These are phyloP conservation scores for Trebouxia gelatinosa DNA, from an alignment of 163 green algal species.

Conservation along the genomic window DNA sequence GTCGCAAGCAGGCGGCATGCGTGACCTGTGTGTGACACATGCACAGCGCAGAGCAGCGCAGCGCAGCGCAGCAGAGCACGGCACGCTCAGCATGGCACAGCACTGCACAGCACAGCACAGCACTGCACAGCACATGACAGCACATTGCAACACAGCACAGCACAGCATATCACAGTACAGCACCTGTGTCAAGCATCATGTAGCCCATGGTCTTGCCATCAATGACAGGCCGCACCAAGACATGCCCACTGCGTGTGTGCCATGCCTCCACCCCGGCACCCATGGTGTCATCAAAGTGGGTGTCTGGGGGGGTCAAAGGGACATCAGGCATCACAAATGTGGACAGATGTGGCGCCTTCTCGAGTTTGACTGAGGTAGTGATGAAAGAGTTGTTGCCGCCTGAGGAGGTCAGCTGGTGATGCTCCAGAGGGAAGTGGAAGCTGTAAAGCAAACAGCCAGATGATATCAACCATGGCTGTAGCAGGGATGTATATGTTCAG, in stretches of 20 bases:
- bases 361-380: background rate
- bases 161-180: background rate
- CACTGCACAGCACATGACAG: background rate
- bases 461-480: too few relatives aligned
- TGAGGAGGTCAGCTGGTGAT: background rate
- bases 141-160: background rate
- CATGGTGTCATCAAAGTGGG: slow-evolving; percentile 20
- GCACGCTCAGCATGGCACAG: background rate
- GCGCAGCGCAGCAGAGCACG: slow-evolving; percentile 7
- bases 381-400: slow-evolving; percentile 3
- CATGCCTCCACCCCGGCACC: background rate
- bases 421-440: slow-evolving; percentile 1
- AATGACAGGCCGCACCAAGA: slow-evolving; percentile 32
- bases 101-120: background rate
- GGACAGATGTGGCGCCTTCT: background rate
- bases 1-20: too few relatives aligned
- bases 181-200: slow-evolving; percentile 39
- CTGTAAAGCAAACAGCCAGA: too few relatives aligned
- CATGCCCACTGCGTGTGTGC: slow-evolving; percentile 32
- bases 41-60: background rate
- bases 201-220: slow-evolving; percentile 24
- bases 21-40: background rate
- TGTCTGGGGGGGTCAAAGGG: slow-evolving; percentile 15
- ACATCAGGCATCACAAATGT: slow-evolving; percentile 27
- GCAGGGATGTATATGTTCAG: too few relatives aligned